Evolutionary conservation across 805 yeast genomes (phyloP).

Genomic region (Wickerhamiella siamensis): DNA sequence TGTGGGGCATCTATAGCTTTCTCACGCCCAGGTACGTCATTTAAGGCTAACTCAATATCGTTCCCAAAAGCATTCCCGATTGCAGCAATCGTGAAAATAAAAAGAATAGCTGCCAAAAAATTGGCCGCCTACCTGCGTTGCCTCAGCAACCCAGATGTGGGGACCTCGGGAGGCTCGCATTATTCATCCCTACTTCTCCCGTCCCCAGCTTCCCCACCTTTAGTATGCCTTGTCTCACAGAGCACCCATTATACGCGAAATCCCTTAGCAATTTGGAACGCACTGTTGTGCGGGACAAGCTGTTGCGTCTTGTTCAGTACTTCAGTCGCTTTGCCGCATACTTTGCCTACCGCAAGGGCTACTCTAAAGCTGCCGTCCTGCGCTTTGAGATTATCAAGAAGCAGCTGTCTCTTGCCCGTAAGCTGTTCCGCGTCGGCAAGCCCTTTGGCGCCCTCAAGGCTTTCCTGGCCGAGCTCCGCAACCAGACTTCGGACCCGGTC

Average conservation of each 20-base stretch:
- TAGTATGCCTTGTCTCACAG: slow-evolving; percentile 8
- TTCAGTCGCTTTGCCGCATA: slow-evolving; percentile 58
- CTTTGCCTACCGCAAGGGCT: slow-evolving; percentile 44
- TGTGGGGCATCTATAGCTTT: too few relatives aligned
- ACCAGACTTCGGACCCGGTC: slow-evolving; percentile 52
- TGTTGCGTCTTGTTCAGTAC: slow-evolving; percentile 67
- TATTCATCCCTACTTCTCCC: background rate
- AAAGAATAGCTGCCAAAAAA: too few relatives aligned
- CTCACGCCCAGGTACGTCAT: too few relatives aligned
- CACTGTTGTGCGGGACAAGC: slow-evolving; percentile 62
- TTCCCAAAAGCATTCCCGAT: too few relatives aligned
- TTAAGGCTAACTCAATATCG: too few relatives aligned
- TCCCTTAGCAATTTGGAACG: slow-evolving; percentile 15
- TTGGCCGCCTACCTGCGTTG: too few relatives aligned
- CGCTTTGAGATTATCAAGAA: slow-evolving; percentile 42
- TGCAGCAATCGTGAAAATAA: too few relatives aligned
- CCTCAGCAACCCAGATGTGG: background rate
- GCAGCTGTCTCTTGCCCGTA: slow-evolving; percentile 58
- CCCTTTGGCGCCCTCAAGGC: slow-evolving; percentile 55
- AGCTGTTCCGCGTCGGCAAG: slow-evolving; percentile 71
- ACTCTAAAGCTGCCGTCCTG: slow-evolving; percentile 32
- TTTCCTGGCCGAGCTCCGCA: slow-evolving; percentile 53
- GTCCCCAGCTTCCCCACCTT: background rate
- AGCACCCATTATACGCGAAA: slow-evolving; percentile 16
- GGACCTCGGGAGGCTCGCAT: background rate